Evolutionary conservation across 345 rosid species (phyloP), one percentile per base, ranked within the genome.

Genomic region (Rhodamnia argentea): DNA sequence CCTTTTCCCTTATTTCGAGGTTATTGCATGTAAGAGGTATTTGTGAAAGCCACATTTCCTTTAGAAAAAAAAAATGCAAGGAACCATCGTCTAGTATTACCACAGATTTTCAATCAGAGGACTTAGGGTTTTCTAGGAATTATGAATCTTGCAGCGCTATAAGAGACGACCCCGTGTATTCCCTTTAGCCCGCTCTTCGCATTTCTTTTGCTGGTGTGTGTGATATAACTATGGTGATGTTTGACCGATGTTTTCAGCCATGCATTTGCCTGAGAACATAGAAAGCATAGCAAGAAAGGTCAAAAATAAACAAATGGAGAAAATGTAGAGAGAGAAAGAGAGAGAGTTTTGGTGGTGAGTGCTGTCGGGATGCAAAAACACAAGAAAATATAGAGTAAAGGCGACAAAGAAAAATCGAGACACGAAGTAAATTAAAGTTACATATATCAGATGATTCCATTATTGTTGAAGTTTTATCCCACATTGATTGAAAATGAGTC

Each of bases 401-500:
- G 3, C 3, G 3, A 50, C 2, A 50, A 50, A 50, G 11, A 50
- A 50, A 10, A 50, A 50, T 50, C 52, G 52, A 10, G 3, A 1
- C 13, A 10, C 13, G 9, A 10, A 50, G 12, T 50, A 50, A 50
- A 50, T 10, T 50, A 50, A 13, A 13, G 11, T 3, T 50, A 50
- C 52, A 10, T 50, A 11, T 10, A 50, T 0, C 13, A 10, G 12
- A 50, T 50, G 13, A 50, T 50, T 50, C 3, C 52, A 50, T 2
- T 50, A 10, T 50, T n/a, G 18, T 13, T 59, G 27, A 59, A 59
- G 32, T 37, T 12, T 59, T 59, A 59, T 59, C 27, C 4, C 1
- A 0, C 14, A 59, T 59, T 3, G 18, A 15, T 15, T n/a, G 14
- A 59, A 8, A 59, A 59, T 0, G 0, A 1, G 37, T n/a, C 37